A percentile compares a stretch with the other conserved stretches of the same genome.
Evolutionary conservation across 768 basidiomycete genomes (phyloP).

Genomic region (Mycena vitilis): DNA sequence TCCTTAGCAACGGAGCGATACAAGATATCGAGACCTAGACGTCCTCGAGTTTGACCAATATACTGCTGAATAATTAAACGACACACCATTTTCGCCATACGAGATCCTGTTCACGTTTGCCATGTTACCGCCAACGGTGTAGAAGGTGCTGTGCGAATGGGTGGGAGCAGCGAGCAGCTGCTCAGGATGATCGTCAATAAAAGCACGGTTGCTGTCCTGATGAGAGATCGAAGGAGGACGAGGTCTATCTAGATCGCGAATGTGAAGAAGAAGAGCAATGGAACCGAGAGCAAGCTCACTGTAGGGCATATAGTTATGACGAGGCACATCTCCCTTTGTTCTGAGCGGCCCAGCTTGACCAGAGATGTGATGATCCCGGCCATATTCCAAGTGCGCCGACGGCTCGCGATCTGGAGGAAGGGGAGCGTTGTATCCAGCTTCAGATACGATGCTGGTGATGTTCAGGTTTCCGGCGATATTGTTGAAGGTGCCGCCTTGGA

Average conservation of each 20-base stretch:
- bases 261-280: no score
- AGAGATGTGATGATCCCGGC: no score
- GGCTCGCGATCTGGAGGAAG: no score
- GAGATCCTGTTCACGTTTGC: background rate
- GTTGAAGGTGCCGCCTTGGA: constrained; percentile 15
- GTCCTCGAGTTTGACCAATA: background rate
- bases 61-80: background rate
- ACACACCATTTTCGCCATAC: constrained; percentile 11
- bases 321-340: no score
- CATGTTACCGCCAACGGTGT: constrained; percentile 4
- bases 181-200: background rate
- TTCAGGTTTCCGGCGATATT: constrained; percentile 10
- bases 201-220: background rate
- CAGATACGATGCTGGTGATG: background rate
- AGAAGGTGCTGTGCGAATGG: background rate
- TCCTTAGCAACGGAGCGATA: background rate
- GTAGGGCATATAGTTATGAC: background rate
- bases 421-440: no score
- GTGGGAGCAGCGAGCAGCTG: background rate
- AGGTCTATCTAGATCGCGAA: background rate
- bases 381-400: no score
- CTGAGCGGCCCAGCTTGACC: no score
- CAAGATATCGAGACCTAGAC: background rate
- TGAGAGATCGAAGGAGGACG: background rate
- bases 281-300: background rate